Evolutionary conservation across 345 rosid genomes (phyloP).

Genomic region (Bruguiera parviflora): DNA sequence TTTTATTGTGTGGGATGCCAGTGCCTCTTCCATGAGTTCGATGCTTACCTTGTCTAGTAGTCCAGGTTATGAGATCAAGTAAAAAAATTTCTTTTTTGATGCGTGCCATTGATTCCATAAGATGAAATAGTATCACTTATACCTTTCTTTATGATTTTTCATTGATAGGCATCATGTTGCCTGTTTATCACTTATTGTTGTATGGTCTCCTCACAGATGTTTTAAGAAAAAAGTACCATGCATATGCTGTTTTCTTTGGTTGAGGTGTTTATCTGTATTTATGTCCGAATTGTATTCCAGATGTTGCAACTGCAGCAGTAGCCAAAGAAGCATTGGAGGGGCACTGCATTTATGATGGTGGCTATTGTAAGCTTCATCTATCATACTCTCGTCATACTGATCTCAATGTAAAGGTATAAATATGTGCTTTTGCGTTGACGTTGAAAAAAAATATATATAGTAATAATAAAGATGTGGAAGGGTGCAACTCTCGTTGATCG

Average conservation of each 20-base stretch:
- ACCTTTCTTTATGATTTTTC: too few relatives aligned
- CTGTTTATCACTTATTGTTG: too few relatives aligned
- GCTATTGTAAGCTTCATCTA: slow-evolving; percentile 99
- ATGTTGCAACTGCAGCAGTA: slow-evolving; percentile 69
- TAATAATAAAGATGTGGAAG: slow-evolving; percentile 38
- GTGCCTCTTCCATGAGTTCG: too few relatives aligned
- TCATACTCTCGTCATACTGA: slow-evolving; percentile 99
- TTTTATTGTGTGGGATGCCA: too few relatives aligned
- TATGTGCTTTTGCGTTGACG: slow-evolving; percentile 56
- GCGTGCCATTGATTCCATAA: too few relatives aligned
- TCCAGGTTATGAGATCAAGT: too few relatives aligned
- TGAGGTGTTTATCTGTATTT: slow-evolving; percentile 7
- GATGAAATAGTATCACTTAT: too few relatives aligned
- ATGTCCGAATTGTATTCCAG: slow-evolving; percentile 38
- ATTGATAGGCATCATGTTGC: too few relatives aligned
- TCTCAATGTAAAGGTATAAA: slow-evolving; percentile 99
- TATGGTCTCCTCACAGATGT: too few relatives aligned
- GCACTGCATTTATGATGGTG: slow-evolving; percentile 99
- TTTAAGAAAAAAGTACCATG: background rate
- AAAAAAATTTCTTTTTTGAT: too few relatives aligned
- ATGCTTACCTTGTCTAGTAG: too few relatives aligned
- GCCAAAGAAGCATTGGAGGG: slow-evolving; percentile 95
- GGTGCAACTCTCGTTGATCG: slow-evolving; percentile 35
- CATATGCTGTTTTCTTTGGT: background rate
- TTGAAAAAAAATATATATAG: slow-evolving; percentile 32